phyloP scores from a whole-genome alignment of 805 yeast genomes.

The Metschnikowia continentalis region DNA sequence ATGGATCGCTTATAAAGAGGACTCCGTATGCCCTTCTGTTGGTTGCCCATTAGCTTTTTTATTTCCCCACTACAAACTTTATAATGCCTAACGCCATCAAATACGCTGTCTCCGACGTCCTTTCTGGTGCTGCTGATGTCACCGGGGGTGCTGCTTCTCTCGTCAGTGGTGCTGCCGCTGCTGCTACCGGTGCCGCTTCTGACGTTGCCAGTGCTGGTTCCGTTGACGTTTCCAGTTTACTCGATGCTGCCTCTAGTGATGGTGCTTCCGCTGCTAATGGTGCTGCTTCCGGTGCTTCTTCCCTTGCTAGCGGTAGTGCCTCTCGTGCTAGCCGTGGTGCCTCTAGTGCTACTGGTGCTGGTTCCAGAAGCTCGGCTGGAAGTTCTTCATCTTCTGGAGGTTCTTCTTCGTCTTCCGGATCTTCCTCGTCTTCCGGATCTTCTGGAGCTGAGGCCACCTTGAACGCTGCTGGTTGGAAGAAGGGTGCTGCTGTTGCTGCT shows the following conservation, averaged over 20 bases:
- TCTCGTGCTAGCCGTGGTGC: constrained; percentile 7
- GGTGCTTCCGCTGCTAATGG: constrained; percentile 1
- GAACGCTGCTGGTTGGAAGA: constrained; percentile 32
- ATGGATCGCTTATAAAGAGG: background rate
- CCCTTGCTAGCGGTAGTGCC: constrained; percentile 1
- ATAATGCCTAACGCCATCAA: constrained; percentile 26
- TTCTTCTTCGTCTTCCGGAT: constrained; percentile 1
- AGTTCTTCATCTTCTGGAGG: background rate
- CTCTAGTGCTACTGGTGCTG: background rate
- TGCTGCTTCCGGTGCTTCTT: constrained; percentile 9
- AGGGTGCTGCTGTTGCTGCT: constrained; percentile 33
- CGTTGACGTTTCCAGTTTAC: constrained; percentile 14
- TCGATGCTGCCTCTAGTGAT: background rate
- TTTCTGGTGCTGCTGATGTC: constrained; percentile 6
- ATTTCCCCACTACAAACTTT: background rate
- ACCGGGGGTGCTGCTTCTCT: constrained; percentile 3
- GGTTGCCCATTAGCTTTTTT: background rate
- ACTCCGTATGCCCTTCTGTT: background rate
- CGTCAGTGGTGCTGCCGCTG: constrained; percentile 5
- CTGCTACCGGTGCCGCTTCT: constrained; percentile 13
- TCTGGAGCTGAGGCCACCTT: constrained; percentile 17
- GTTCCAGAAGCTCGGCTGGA: background rate
- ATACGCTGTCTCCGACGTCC: constrained; percentile 21
- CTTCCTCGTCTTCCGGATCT: constrained; percentile 14
- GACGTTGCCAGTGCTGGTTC: constrained; percentile 10